Base-by-base conservation (phyloP, 1,284 basidiomycete genomes). In the Pisolithus thermaeus region DNA sequence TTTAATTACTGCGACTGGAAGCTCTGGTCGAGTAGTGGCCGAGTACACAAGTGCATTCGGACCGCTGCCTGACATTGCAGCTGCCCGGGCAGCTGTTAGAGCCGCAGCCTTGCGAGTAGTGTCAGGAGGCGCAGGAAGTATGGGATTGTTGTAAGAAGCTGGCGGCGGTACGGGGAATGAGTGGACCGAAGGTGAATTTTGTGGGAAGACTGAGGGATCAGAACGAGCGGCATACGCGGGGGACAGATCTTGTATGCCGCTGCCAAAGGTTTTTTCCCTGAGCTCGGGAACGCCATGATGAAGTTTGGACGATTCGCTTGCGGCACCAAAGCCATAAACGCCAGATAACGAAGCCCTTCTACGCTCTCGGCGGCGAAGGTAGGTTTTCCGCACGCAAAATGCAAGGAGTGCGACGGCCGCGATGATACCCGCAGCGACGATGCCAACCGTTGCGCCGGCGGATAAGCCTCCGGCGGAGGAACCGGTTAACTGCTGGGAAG, bases 381-480 rank as follows among this genome's bases (percentile, higher is more conserved):
- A 72, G 38, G 72, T 72, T 55, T 74, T 76, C 53, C 83, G 76
- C 41, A 81, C 54, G 56, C 79, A 56, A 62, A 80, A 75, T 41
- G 82, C 61, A 30, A 71, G 52, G n/a, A 73, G 58, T 11, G 63
- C 71, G 18, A 73, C 56, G 23, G 76, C 59, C 23, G 74, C 62
- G 46, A 83, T 53, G 46, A 79, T 59, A 49, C 61, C 51, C 7
- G 72, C 67, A 6, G 71, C 75, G 45, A 83, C 71, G 36, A 83
- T 75, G 50, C 77, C 77, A 9, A 74, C 80, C 28, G 78, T 73
- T 18, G 77, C 74, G 4, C 76, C 75, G 5, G 75, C 74, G 23
- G 73, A 70, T 46, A 72, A 62, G 30, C 64, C 59, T 25, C 51
- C 56, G 37, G 36, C 52, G 12, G 57, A 40, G 38, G 47, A 35